These are phyloP conservation scores for Sungouiozyma ichnusensis DNA, from an alignment of 805 yeast genomes.

Conservation along the genomic window DNA sequence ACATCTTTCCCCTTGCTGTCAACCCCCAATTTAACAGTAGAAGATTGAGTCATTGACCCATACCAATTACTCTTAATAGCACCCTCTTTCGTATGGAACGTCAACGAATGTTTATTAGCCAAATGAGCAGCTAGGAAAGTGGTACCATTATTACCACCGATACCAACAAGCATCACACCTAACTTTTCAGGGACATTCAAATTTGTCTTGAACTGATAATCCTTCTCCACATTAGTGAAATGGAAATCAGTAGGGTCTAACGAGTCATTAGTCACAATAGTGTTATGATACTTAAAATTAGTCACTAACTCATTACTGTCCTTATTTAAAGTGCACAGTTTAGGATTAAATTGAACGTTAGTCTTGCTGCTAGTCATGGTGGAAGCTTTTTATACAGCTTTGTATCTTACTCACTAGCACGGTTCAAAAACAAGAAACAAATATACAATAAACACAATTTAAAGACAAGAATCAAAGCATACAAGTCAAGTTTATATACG, in stretches of 20 bases:
- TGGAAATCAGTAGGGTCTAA: slow-evolving; percentile 38
- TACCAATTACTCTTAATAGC: slow-evolving; percentile 57
- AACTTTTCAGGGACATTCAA: slow-evolving; percentile 62
- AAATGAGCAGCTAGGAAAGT: slow-evolving; percentile 76
- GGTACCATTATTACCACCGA: slow-evolving; percentile 95
- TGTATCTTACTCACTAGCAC: not conserved
- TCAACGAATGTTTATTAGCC: slow-evolving; percentile 71
- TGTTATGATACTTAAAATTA: slow-evolving; percentile 6
- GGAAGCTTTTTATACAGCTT: not conserved
- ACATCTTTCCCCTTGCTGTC: slow-evolving; percentile 76
- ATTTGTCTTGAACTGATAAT: slow-evolving; percentile 81
- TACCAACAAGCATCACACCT: slow-evolving; percentile 84
- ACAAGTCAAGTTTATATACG: too few species aligned
- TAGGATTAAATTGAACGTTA: slow-evolving; percentile 4
- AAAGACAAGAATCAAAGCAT: too few species aligned
- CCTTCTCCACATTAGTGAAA: slow-evolving; percentile 61
- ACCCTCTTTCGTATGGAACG: slow-evolving; percentile 75
- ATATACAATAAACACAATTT: not conserved
- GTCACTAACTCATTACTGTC: slow-evolving; percentile 4
- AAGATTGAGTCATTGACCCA: slow-evolving; percentile 90
- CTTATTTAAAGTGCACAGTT: slow-evolving; percentile 3
- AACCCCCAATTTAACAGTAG: slow-evolving; percentile 83
- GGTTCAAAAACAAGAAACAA: not conserved
- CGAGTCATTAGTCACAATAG: slow-evolving; percentile 38
- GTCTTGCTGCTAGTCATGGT: not conserved